These are phyloP conservation scores for Cytospora chrysosperma DNA, from an alignment of 2,329 filamentous ascomycete species.

Conservation along the genomic window DNA sequence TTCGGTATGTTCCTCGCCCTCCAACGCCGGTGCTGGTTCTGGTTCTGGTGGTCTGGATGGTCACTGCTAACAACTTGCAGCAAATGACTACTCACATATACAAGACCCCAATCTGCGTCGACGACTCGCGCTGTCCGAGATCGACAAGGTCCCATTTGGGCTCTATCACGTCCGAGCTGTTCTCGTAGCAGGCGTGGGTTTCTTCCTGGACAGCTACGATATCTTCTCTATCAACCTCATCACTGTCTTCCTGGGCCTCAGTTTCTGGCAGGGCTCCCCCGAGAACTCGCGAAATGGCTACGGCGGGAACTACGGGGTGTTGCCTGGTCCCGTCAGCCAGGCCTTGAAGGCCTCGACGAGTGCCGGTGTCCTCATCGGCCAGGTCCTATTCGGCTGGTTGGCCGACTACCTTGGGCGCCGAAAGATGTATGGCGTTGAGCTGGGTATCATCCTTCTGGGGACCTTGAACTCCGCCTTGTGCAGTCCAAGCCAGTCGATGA, in stretches of 20 bases:
- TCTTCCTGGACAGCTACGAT: constrained; percentile 80
- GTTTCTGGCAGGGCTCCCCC: constrained; percentile 63
- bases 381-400: constrained; percentile 73
- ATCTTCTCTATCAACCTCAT: constrained; percentile 80
- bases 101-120: constrained; percentile 74
- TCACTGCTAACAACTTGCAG: constrained; percentile 18
- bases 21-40: too few relatives aligned
- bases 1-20: constrained; percentile 43
- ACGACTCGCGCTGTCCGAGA: constrained; percentile 73
- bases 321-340: constrained; percentile 66
- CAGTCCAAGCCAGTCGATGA: constrained; percentile 59
- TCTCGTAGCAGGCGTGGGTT: constrained; percentile 75
- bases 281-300: constrained; percentile 43
- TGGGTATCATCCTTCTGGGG: constrained; percentile 69
- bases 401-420: constrained; percentile 75
- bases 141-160: constrained; percentile 75
- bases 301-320: constrained; percentile 50
- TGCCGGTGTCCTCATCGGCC: constrained; percentile 75
- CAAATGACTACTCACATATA: constrained; percentile 53
- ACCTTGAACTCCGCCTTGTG: constrained; percentile 67
- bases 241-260: constrained; percentile 69
- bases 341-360: constrained; percentile 81
- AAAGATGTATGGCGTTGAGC: constrained; percentile 78
- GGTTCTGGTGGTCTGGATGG: too few relatives aligned
- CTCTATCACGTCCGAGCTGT: constrained; percentile 75